A percentile compares a stretch with the other conserved stretches of the same genome.
Evolutionary conservation across 2,329 filamentous ascomycete genomes (phyloP).

Genomic region (Beauveria rudraprayagi): DNA sequence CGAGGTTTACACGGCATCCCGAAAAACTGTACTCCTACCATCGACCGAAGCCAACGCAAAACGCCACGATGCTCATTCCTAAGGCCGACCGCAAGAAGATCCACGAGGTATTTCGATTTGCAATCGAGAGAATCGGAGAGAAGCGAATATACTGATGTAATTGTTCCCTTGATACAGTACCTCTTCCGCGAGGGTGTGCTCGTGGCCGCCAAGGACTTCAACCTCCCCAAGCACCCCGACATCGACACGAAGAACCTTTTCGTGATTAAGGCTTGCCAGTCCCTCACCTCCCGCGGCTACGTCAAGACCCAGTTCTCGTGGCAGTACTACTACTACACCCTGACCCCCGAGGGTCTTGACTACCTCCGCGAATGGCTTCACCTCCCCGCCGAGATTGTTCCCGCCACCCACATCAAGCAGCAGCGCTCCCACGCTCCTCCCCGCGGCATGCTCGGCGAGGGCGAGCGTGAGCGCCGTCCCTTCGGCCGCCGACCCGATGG

Average conservation of each 20-base stretch:
- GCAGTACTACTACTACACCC: constrained; percentile 99
- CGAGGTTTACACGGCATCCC: constrained; percentile 29
- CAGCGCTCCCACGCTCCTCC: constrained; percentile 97
- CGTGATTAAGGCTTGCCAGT: constrained; percentile 99
- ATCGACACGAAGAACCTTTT: constrained; percentile 99
- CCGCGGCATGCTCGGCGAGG: constrained; percentile 95
- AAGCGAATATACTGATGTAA: constrained; percentile 12
- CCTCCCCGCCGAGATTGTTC: constrained; percentile 98
- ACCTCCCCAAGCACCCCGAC: constrained; percentile 93
- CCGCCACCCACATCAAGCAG: constrained; percentile 99
- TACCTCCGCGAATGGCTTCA: constrained; percentile 99
- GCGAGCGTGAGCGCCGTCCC: constrained; percentile 71
- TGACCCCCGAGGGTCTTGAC: constrained; percentile 98
- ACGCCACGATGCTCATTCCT: constrained; percentile 87
- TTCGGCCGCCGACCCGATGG: constrained; percentile 51
- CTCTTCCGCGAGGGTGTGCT: constrained; percentile 91
- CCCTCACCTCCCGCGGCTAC: constrained; percentile 93
- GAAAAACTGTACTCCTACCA: constrained; percentile 39
- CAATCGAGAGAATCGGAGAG: background rate
- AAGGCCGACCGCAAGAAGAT: constrained; percentile 99
- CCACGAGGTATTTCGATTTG: constrained; percentile 57
- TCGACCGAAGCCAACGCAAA: constrained; percentile 39
- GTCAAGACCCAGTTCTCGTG: constrained; percentile 99
- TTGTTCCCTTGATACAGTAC: constrained; percentile 50
- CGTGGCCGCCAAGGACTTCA: constrained; percentile 99